Evolutionary conservation across 305 asterid genomes (phyloP).

Genomic region (Solanum aculeatissimum): DNA sequence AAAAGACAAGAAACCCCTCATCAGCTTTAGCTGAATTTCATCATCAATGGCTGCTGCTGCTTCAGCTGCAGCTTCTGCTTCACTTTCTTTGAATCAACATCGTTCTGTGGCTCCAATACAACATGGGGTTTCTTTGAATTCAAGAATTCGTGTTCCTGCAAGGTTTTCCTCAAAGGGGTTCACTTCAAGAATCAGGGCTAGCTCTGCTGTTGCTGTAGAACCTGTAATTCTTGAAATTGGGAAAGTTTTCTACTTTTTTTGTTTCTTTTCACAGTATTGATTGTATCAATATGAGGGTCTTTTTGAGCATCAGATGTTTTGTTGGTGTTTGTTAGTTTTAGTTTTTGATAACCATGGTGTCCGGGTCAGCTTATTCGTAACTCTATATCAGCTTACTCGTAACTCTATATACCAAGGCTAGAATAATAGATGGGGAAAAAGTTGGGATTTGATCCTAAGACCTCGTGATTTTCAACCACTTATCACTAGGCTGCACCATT

Average conservation of each 20-base stretch:
- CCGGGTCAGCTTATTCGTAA: too few relatives aligned
- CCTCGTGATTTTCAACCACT: too few relatives aligned
- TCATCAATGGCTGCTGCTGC: conserved; percentile 35
- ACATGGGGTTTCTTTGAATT: conserved; percentile 14
- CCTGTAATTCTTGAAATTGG: conserved; percentile 25
- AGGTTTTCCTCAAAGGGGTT: conserved; percentile 10
- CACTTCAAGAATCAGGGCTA: conserved; percentile 34
- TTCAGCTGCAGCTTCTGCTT: conserved; percentile 3
- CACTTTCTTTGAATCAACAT: conserved; percentile 22
- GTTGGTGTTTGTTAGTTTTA: too few relatives aligned
- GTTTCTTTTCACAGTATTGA: not conserved
- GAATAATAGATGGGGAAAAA: too few relatives aligned
- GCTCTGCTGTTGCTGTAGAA: conserved; percentile 40
- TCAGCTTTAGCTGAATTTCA: not conserved
- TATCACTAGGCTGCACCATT: not conserved
- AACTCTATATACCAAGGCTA: too few relatives aligned
- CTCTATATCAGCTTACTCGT: too few relatives aligned
- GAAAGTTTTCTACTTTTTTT: not conserved
- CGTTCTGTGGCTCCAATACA: conserved; percentile 10
- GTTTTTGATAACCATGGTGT: too few relatives aligned
- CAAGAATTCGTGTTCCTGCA: conserved; percentile 10
- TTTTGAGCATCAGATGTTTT: not conserved
- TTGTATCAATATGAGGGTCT: not conserved
- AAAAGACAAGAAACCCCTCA: conserved; percentile 3
- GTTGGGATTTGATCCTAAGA: not conserved